These are phyloP conservation scores for Termitomyces sp. DNA, from an alignment of 1,284 basidiomycete genomes.

Conservation along the genomic window DNA sequence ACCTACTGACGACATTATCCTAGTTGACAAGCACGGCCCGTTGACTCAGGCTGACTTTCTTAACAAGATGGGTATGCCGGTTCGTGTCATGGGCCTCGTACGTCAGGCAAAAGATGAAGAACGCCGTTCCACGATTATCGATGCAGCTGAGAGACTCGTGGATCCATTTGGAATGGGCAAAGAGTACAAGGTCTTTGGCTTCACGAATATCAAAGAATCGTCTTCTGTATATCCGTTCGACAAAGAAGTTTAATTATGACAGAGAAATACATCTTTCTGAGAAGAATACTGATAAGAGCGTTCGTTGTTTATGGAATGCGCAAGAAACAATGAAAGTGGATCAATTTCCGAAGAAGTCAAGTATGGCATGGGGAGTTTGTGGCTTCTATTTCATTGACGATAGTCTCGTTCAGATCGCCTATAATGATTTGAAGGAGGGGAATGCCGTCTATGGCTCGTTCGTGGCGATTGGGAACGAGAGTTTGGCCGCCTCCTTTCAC, in stretches of 20 bases:
- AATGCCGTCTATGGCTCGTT: neutral
- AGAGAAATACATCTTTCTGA: neutral
- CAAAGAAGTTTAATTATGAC: constrained; percentile 1
- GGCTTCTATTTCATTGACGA: constrained; percentile 2
- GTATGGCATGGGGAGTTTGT: neutral
- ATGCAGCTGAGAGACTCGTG: constrained; percentile 50
- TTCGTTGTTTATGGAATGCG: neutral
- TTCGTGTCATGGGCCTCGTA: constrained; percentile 53
- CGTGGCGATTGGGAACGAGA: constrained; percentile 25
- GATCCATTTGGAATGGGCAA: constrained; percentile 62
- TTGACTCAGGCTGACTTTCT: constrained; percentile 72
- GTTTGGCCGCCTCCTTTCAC: constrained; percentile 11
- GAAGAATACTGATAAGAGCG: neutral
- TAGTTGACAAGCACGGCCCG: constrained; percentile 54
- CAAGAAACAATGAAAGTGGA: neutral
- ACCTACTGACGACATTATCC: constrained; percentile 19
- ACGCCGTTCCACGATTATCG: constrained; percentile 40
- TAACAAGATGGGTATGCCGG: constrained; percentile 59
- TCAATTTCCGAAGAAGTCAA: neutral
- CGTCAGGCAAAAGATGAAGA: constrained; percentile 43
- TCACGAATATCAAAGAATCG: constrained; percentile 28
- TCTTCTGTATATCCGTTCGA: constrained; percentile 30
- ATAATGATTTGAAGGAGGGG: constrained; percentile 6
- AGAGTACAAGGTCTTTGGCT: constrained; percentile 59
- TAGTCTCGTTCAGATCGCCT: constrained; percentile 5